Percentiles rank a stretch among this genome's conserved stretches.
These are phyloP conservation scores for button mushroom (Agaricus bisporus) DNA, from an alignment of 768 basidiomycete genomes.

Conservation along the genomic window DNA sequence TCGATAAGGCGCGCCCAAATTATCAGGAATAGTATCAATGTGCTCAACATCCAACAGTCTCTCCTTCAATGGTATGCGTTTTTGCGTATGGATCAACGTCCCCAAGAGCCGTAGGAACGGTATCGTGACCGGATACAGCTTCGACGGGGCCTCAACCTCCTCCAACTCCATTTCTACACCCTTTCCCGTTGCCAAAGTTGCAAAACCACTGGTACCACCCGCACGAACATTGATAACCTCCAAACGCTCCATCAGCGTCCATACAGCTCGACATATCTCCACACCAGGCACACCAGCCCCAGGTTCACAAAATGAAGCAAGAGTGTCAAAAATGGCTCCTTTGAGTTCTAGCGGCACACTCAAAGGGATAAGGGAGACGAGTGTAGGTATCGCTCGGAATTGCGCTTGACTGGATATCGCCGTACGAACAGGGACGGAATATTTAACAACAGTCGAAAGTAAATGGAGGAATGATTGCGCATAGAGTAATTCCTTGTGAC, in stretches of 20 bases:
- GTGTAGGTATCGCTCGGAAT: constrained; percentile 76
- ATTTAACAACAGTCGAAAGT: constrained; percentile 64
- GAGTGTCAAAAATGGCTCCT: constrained; percentile 73
- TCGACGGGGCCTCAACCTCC: constrained; percentile 74
- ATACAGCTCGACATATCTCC: constrained; percentile 78
- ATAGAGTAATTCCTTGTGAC: constrained; percentile 69
- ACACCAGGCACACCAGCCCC: constrained; percentile 69
- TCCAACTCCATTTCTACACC: constrained; percentile 87
- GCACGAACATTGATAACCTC: constrained; percentile 77
- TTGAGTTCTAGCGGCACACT: constrained; percentile 88
- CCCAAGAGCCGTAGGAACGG: constrained; percentile 81
- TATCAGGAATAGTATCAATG: constrained; percentile 72
- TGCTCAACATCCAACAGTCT: constrained; percentile 53
- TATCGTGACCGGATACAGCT: constrained; percentile 82
- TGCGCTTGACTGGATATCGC: constrained; percentile 72
- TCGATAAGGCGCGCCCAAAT: constrained; percentile 75
- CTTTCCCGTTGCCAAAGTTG: constrained; percentile 51
- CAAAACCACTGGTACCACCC: constrained; percentile 29
- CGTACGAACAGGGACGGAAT: constrained; percentile 73
- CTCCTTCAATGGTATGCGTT: constrained; percentile 58
- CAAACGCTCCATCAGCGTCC: constrained; percentile 77
- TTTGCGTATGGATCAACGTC: constrained; percentile 79
- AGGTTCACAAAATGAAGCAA: constrained; percentile 78
- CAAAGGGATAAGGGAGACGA: constrained; percentile 73
- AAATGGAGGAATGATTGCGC: constrained; percentile 79